Conservation (phyloP, 2,329 filamentous ascomycete genomes). For the Seiridium unicorne region DNA sequence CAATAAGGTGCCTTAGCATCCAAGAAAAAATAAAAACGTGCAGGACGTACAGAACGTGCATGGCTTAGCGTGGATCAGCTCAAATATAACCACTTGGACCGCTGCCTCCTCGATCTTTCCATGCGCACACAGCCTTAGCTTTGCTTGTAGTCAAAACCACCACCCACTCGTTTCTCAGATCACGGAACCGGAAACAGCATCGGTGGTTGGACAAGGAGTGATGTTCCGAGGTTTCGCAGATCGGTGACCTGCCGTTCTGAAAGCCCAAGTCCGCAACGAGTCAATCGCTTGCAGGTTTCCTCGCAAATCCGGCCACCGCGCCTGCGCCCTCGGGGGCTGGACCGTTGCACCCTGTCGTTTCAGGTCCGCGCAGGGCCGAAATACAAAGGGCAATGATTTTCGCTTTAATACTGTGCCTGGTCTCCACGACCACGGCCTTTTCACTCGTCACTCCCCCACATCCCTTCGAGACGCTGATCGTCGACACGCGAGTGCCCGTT, state of each 20-base stretch:
- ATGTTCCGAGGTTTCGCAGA: slow-evolving; percentile 21
- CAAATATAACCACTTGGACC: too few relatives aligned
- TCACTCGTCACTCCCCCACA: slow-evolving; percentile 20
- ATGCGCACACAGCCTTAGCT: not conserved
- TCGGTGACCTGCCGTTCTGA: slow-evolving; percentile 20
- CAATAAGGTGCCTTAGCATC: too few relatives aligned
- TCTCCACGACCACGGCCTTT: slow-evolving; percentile 22
- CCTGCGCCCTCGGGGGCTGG: slow-evolving; percentile 9
- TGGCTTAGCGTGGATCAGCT: too few relatives aligned
- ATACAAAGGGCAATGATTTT: slow-evolving; percentile 29
- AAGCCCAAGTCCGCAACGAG: not conserved
- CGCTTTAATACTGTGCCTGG: slow-evolving; percentile 26
- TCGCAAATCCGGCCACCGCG: not conserved
- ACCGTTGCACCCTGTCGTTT: slow-evolving; percentile 20
- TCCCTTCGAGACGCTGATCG: slow-evolving; percentile 30
- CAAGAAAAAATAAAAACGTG: too few relatives aligned
- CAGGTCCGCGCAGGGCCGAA: slow-evolving; percentile 18
- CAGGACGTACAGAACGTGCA: too few relatives aligned
- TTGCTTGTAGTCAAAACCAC: not conserved
- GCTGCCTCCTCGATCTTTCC: too few relatives aligned
- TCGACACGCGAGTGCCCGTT: slow-evolving; percentile 34
- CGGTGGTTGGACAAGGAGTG: slow-evolving; percentile 13
- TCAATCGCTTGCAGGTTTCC: not conserved
- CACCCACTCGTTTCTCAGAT: not conserved
- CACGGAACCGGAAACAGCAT: not conserved